These are phyloP conservation scores for Leptomonas pyrrhocoris DNA, from an alignment of 208 protist species.

Conservation along the genomic window DNA sequence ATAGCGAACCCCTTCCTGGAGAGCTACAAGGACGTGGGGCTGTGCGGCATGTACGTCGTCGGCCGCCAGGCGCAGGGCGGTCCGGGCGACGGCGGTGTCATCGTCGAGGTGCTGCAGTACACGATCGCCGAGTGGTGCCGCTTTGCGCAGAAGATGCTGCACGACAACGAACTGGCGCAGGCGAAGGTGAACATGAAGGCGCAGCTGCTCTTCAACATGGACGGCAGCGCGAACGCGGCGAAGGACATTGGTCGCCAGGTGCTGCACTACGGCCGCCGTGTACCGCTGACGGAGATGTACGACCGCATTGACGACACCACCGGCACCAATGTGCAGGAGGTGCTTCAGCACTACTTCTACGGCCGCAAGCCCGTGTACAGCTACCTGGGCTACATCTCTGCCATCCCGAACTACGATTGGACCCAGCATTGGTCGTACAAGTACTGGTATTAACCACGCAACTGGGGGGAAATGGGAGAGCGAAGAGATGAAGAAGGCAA, in stretches of 20 bases:
- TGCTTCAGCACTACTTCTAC: slow-evolving; percentile 93
- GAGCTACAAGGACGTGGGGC: slow-evolving; percentile 86
- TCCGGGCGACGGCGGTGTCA: slow-evolving; percentile 65
- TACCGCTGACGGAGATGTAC: slow-evolving; percentile 91
- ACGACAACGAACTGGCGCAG: slow-evolving; percentile 83
- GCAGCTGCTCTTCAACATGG: slow-evolving; percentile 90
- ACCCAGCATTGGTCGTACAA: slow-evolving; percentile 92
- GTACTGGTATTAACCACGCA: slow-evolving; percentile 83
- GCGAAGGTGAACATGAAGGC: slow-evolving; percentile 91
- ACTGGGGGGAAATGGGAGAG: background rate
- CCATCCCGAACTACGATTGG: slow-evolving; percentile 88
- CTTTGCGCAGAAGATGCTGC: slow-evolving; percentile 84
- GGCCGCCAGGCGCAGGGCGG: slow-evolving; percentile 63
- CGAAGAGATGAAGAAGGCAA: background rate
- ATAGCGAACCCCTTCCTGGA: slow-evolving; percentile 87
- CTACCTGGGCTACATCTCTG: slow-evolving; percentile 83
- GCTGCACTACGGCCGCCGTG: slow-evolving; percentile 81
- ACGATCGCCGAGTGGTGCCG: slow-evolving; percentile 89
- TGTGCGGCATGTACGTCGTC: slow-evolving; percentile 90
- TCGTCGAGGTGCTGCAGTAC: slow-evolving; percentile 89
- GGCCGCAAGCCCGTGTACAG: slow-evolving; percentile 87
- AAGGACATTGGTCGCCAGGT: slow-evolving; percentile 90
- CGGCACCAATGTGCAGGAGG: slow-evolving; percentile 82
- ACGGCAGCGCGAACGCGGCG: slow-evolving; percentile 84
- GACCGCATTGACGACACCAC: slow-evolving; percentile 91